phyloP scores from a whole-genome alignment of 2,329 filamentous ascomycete species.

The Cryphonectria nitschkei region DNA sequence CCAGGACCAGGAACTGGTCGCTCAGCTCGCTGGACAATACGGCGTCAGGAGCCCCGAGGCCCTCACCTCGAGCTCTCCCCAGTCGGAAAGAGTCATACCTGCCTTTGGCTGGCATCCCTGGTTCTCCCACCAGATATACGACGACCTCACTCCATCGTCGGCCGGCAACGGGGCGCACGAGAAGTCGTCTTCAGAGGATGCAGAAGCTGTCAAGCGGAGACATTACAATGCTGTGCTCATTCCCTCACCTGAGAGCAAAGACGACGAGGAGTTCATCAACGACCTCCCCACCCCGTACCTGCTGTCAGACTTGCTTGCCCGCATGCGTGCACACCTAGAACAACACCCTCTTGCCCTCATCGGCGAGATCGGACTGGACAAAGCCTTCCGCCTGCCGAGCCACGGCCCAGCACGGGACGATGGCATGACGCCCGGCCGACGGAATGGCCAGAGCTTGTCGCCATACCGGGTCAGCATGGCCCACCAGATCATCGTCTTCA shows the following conservation, averaged over 20 bases:
- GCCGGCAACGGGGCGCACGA: conserved; percentile 39
- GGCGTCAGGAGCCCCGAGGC: conserved; percentile 45
- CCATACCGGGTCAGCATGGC: conserved; percentile 68
- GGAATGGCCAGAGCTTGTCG: conserved; percentile 70
- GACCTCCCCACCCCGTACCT: conserved; percentile 63
- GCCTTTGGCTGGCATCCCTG: conserved; percentile 89
- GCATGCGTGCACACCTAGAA: conserved; percentile 59
- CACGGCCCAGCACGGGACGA: conserved; percentile 48
- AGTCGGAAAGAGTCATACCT: conserved; percentile 54
- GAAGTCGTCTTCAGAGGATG: conserved; percentile 31
- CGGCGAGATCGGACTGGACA: conserved; percentile 79
- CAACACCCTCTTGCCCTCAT: conserved; percentile 67
- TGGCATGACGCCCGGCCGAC: conserved; percentile 67
- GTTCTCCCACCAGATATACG: conserved; percentile 79
- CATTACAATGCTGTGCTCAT: conserved; percentile 72
- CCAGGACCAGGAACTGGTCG: conserved; percentile 76
- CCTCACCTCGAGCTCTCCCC: conserved; percentile 6
- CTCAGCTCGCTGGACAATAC: conserved; percentile 59
- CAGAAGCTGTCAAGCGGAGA: conserved; percentile 44
- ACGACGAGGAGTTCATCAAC: conserved; percentile 49
- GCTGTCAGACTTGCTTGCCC: conserved; percentile 59
- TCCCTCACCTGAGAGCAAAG: conserved; percentile 48
- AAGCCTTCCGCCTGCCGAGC: conserved; percentile 73
- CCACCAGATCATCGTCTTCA: conserved; percentile 70
- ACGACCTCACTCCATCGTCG: conserved; percentile 49